Percentiles rank a stretch among this genome's conserved stretches.
Conservation (phyloP, 2,329 filamentous ascomycete genomes). For the Diplodia mutila region DNA sequence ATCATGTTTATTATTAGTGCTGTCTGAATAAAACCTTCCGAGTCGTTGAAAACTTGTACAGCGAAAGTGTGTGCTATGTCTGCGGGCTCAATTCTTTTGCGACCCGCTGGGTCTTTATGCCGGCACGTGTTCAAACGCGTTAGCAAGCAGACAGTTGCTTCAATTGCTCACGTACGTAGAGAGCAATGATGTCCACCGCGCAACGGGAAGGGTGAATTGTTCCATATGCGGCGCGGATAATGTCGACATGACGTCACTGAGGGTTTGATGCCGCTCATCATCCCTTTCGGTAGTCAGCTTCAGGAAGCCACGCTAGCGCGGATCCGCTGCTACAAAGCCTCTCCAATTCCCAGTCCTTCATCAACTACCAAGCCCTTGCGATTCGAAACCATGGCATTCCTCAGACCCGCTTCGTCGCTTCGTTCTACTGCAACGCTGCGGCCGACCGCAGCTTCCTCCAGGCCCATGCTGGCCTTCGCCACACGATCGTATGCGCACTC, state of each 20-base stretch:
- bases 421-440: conserved; percentile 28
- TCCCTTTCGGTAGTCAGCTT: background rate
- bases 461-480: conserved; percentile 34
- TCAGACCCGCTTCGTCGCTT: conserved; percentile 37
- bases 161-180: background rate
- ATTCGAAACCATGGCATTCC: conserved; percentile 35
- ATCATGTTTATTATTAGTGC: too few relatives aligned
- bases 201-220: too few relatives aligned
- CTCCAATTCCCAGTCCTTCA: background rate
- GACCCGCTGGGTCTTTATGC: too few relatives aligned
- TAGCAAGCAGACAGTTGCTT: too few relatives aligned
- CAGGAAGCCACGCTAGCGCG: conserved; percentile 5
- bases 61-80: too few relatives aligned
- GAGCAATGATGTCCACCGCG: too few relatives aligned
- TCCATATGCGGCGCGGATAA: background rate
- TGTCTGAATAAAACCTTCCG: too few relatives aligned
- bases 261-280: background rate
- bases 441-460: conserved; percentile 30
- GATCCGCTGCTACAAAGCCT: conserved; percentile 1
- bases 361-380: background rate
- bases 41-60: too few relatives aligned
- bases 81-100: too few relatives aligned
- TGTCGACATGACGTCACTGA: conserved; percentile 16
- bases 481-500: conserved; percentile 39
- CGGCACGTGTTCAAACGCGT: too few relatives aligned